These are phyloP conservation scores for Penicillium ochrochloron DNA, from an alignment of 495 filamentous ascomycete genomes.

Conservation along the genomic window DNA sequence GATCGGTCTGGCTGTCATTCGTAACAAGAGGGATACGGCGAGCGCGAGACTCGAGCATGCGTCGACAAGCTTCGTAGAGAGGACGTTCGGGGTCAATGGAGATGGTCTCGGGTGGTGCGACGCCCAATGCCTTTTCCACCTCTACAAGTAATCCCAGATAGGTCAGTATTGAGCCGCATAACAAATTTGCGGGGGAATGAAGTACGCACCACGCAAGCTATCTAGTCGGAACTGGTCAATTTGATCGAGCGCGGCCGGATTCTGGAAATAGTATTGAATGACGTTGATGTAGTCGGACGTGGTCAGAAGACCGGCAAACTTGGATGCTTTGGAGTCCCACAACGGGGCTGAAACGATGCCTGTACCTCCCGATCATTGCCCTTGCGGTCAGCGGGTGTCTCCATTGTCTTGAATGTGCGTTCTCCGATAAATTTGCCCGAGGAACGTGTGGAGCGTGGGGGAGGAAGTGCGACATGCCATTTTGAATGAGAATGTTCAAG, in stretches of 20 bases:
- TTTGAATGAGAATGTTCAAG: constrained; percentile 93
- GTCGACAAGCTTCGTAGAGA: constrained; percentile 92
- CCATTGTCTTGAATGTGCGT: constrained; percentile 13
- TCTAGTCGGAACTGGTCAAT: constrained; percentile 94
- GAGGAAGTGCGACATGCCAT: constrained; percentile 63
- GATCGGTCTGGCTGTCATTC: constrained; percentile 89
- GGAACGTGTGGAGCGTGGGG: constrained; percentile 12
- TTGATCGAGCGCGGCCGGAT: constrained; percentile 83
- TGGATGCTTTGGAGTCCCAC: constrained; percentile 94
- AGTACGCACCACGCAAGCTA: constrained; percentile 77
- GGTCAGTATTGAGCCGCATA: constrained; percentile 22
- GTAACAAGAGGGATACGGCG: constrained; percentile 94
- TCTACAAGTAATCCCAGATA: constrained; percentile 56
- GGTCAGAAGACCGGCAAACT: constrained; percentile 92
- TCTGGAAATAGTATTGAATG: constrained; percentile 99
- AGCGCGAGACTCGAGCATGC: constrained; percentile 91
- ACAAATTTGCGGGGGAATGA: neutral
- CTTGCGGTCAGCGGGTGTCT: constrained; percentile 31
- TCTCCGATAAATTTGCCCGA: neutral
- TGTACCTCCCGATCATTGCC: constrained; percentile 43
- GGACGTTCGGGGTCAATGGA: constrained; percentile 88
- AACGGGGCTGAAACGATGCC: constrained; percentile 97
- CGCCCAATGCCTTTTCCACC: constrained; percentile 91
- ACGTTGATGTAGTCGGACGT: constrained; percentile 98
- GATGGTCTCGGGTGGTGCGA: constrained; percentile 89